Percentiles rank a stretch among this genome's conserved stretches.
phyloP scores from a whole-genome alignment of 257 asterid species.

The Linaria vulgaris region DNA sequence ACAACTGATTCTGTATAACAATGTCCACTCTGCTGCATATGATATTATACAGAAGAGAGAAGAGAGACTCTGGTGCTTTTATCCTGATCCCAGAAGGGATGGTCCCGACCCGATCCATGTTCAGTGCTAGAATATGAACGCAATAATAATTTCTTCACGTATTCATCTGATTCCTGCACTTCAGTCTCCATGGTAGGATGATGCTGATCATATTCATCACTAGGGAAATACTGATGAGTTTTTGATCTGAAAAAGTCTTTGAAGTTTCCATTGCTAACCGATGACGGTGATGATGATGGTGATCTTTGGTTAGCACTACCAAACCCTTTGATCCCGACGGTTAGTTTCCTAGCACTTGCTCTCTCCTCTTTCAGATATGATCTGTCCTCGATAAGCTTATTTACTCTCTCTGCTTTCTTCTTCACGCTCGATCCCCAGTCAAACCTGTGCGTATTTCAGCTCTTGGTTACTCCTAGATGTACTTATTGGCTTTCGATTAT shows the following conservation, averaged over 20 bases:
- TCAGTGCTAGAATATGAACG: conserved; percentile 11
- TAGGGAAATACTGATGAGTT: conserved; percentile 25
- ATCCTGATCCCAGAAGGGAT: conserved; percentile 65
- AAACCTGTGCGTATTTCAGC: conserved; percentile 41
- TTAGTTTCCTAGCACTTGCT: conserved; percentile 53
- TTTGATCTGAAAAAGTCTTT: conserved; percentile 28
- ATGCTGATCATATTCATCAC: conserved; percentile 11
- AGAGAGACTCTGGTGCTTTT: conserved; percentile 42
- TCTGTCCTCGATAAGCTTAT: conserved; percentile 48
- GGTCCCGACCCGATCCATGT: conserved; percentile 42
- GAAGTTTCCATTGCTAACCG: conserved; percentile 2
- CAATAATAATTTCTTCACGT: conserved; percentile 20
- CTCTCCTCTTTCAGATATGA: conserved; percentile 69
- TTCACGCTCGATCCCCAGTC: conserved; percentile 74
- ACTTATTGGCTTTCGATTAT: too few species aligned
- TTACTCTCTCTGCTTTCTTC: conserved; percentile 52
- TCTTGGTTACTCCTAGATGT: too few species aligned
- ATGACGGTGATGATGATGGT: conserved; percentile 1
- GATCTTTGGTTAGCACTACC: conserved; percentile 53
- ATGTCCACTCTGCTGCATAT: too few species aligned
- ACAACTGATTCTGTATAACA: too few species aligned
- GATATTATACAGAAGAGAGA: conserved; percentile 45
- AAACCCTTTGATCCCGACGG: conserved; percentile 70
- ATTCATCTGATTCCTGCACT: conserved; percentile 30
- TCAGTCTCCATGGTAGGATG: conserved; percentile 18